Percentiles rank a stretch among this genome's conserved stretches.
Evolutionary conservation across 2,329 filamentous ascomycete species (phyloP).

Genomic region (Dactylonectria estremocensis): DNA sequence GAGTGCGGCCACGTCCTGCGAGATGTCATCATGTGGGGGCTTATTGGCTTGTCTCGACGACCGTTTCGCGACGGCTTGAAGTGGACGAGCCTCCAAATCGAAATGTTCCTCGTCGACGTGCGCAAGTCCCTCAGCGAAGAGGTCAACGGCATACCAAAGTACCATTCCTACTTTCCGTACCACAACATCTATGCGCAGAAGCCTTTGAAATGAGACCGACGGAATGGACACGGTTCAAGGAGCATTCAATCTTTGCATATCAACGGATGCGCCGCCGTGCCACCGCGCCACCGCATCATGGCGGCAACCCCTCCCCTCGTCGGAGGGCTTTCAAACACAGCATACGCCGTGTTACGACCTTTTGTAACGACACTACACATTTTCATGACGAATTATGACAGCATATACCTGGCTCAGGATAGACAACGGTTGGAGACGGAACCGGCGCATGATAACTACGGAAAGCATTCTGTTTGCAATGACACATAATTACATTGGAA

Average conservation of each 20-base stretch:
- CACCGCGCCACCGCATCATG: background rate
- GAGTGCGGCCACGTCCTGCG: constrained; percentile 63
- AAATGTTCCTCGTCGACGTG: constrained; percentile 61
- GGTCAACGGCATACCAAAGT: constrained; percentile 51
- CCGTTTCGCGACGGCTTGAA: constrained; percentile 58
- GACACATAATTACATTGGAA: constrained; percentile 1
- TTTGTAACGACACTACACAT: constrained; percentile 8
- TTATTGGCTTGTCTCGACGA: constrained; percentile 56
- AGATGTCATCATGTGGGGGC: constrained; percentile 59
- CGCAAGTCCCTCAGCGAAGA: constrained; percentile 57
- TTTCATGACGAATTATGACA: constrained; percentile 19
- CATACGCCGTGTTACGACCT: background rate
- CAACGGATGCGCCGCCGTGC: background rate
- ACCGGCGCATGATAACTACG: constrained; percentile 6
- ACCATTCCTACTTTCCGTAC: constrained; percentile 59
- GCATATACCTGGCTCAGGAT: constrained; percentile 15
- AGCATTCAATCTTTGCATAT: background rate
- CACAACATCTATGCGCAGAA: constrained; percentile 58
- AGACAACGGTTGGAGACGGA: constrained; percentile 7
- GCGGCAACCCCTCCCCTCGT: background rate
- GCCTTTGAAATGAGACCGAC: constrained; percentile 43
- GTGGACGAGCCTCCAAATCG: constrained; percentile 60
- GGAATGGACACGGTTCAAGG: background rate
- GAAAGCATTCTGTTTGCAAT: background rate
- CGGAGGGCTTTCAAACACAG: background rate